Evolutionary conservation across 257 asterid species (phyloP), one percentile per base, ranked within the genome.

Genomic region (Gynochthodes officinalis): DNA sequence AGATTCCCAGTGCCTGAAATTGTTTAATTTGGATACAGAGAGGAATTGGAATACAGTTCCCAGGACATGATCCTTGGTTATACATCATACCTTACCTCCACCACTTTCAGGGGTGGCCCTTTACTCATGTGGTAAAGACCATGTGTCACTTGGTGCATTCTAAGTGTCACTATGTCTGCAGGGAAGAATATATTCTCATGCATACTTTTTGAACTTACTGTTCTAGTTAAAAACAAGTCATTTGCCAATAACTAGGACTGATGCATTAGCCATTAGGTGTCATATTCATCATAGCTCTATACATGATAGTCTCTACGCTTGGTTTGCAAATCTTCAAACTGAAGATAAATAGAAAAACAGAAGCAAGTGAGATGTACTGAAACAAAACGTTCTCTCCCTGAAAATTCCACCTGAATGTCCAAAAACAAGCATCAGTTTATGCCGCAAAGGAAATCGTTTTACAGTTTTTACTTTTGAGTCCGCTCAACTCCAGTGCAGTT

Each of bases 31-130:
- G 7, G 42, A 15, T 46, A 46, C 10, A 57, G 23, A n/a, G 64
- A 33, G 67, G 67, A 62, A 62, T 35, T 35, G 30, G 69, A 64
- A 64, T 40, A 64, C 11, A 64, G 71, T 66, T 66, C 58, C 71
- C 21, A 12, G 9, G 50, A 63, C 4, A 43, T 35, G n/a, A 25
- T 11, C 21, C 48, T 25, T 30, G 37, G 43, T 60, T 57, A 7
- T 25, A 1, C 48, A 64, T 19, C 15, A 8, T n/a, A 4, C 13
- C 8, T 2, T 6, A 21, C 16, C 54, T 42, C 27, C 49, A 37
- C 30, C 21, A 35, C 18, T 13, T 35, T 62, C 27, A 32, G 43
- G 9, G 21, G 66, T 35, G 39, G 64, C 44, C 44, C 66, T 15
- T 7, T 61, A 27, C 2, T 48, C 21, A 2, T 48, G 6, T 35